These are phyloP conservation scores for Pseudogymnoascus sp. DNA, from an alignment of 2,329 filamentous ascomycete species.

Conservation along the genomic window DNA sequence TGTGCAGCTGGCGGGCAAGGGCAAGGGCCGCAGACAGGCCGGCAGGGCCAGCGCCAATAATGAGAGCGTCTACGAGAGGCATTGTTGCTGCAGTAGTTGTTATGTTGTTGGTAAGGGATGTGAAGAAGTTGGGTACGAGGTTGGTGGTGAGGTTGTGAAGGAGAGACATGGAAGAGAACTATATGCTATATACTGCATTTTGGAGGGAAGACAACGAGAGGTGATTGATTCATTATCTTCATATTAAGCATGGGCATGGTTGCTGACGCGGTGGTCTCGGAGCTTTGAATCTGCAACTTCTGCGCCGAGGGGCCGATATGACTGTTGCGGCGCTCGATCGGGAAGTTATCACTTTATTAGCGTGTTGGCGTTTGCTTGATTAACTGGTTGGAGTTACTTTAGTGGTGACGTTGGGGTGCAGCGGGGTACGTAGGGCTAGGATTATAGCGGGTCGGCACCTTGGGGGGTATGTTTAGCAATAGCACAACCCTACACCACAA, in stretches of 20 bases:
- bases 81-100: background rate
- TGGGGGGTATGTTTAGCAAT: background rate
- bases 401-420: background rate
- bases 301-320: background rate
- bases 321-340: conserved; percentile 1
- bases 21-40: conserved; percentile 35
- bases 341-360: background rate
- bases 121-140: background rate
- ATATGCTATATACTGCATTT: background rate
- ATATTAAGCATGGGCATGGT: background rate
- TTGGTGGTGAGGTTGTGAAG: background rate
- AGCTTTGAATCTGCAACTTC: background rate
- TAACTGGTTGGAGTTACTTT: background rate
- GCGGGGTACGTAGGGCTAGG: background rate
- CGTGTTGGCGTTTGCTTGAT: background rate
- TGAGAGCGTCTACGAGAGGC: conserved; percentile 26
- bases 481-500: background rate
- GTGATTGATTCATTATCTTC: background rate
- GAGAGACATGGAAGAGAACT: background rate
- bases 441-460: background rate
- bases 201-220: background rate
- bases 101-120: background rate
- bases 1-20: conserved; percentile 34
- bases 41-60: conserved; percentile 39
- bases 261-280: background rate